These are phyloP conservation scores for Claviceps lovelessii DNA, from an alignment of 2,329 filamentous ascomycete species.

Conservation along the genomic window DNA sequence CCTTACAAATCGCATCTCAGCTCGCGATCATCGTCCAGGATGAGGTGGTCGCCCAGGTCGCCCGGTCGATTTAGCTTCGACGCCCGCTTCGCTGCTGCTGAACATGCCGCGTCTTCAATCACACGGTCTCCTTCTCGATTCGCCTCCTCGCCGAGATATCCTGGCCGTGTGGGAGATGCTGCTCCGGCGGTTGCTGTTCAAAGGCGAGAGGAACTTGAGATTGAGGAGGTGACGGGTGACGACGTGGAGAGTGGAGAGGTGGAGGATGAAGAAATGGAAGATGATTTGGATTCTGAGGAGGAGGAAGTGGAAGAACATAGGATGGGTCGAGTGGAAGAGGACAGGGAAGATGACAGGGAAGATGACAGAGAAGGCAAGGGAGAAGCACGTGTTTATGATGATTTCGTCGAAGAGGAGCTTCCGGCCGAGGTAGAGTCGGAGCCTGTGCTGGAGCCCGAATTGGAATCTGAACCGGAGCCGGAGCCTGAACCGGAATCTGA, in stretches of 20 bases:
- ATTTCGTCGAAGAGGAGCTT: neutral
- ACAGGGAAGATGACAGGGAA: neutral
- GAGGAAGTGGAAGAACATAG: neutral
- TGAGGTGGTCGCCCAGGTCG: neutral
- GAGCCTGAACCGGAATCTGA: neutral
- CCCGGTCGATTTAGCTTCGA: neutral
- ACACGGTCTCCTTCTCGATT: neutral
- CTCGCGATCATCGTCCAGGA: neutral
- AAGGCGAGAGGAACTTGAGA: neutral
- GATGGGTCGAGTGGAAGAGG: neutral
- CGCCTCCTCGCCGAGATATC: conserved; percentile 2
- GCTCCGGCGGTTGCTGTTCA: neutral
- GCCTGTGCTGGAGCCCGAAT: neutral
- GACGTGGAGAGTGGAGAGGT: neutral
- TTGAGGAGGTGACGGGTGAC: neutral
- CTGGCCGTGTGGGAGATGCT: neutral
- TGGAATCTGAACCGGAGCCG: neutral
- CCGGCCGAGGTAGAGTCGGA: neutral
- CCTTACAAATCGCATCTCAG: conserved; percentile 9
- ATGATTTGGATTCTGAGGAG: neutral
- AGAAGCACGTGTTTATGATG: neutral
- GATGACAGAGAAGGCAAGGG: neutral
- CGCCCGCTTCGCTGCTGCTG: neutral
- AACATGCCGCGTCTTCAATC: neutral
- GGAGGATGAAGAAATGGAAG: conserved; percentile 4